Base-by-base conservation (phyloP, 1,284 basidiomycete genomes). In the Apiotrichum gracile region DNA sequence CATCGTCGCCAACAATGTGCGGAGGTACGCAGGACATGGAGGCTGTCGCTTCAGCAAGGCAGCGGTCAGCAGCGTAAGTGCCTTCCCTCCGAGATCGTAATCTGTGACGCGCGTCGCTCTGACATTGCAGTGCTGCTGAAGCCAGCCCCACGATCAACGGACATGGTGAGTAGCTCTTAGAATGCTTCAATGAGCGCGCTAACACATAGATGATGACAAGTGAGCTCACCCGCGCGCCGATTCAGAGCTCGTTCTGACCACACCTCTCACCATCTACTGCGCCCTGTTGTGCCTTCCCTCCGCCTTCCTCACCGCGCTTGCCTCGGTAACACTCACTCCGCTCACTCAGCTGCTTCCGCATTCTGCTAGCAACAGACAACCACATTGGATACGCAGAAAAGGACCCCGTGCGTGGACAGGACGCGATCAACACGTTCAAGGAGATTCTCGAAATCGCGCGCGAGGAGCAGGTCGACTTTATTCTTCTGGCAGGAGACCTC, bases 311-410 rank as follows among this genome's bases (percentile, higher is more conserved):
- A 8, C 39, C 40, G 33, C 45, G 4, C 21, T 24, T 9, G 17
- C n/a, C 8, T 9, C 5, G 24, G 25, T 26, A n/a, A 35, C 45
- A 17, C 31, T 13, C 31, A 21, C n/a, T 42, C 17, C 31, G 40
- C 14, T 16, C 41, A 17, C 29, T 14, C 55, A 77, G 74, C 68
- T 75, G 72, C 8, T 86, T 93, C 61, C 82, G 80, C 57, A 92
- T 96, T 61, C 76, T 96, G 66, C 82, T 96, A 8, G 91, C 91
- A 4, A 94, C 92, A 0, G 92, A 96, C 76, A 94, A 92, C 65
- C 93, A 97, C 70, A 88, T 99, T 57, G 96, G 96, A 0, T 96
- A 91, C 76, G 82, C 88, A 54, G 96, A 98, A 72, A 83, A 91
- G 55, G 96, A 99, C 70, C 93, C 94, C 1, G 82, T 97, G 44